A percentile compares a stretch with the other conserved stretches of the same genome.
Conservation (phyloP, 257 asterid genomes). For the Solanum chiquidenum region DNA sequence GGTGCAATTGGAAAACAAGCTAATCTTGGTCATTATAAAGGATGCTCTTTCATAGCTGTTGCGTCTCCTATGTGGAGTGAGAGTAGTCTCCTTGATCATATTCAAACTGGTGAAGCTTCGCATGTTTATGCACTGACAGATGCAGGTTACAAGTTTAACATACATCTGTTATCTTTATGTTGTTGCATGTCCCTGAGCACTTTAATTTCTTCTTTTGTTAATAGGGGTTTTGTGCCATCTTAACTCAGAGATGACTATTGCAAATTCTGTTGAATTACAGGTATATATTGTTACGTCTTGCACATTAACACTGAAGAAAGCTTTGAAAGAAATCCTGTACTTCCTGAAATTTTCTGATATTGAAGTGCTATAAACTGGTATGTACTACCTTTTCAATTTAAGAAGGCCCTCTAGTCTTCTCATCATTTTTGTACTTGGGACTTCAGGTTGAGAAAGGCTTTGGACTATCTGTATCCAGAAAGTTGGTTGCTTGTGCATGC, state of each 20-base stretch:
- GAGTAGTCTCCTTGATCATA: constrained; percentile 4
- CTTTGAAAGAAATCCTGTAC: not conserved
- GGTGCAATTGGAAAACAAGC: constrained; percentile 24
- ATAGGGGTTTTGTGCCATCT: constrained; percentile 56
- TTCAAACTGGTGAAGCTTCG: constrained; percentile 23
- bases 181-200: not conserved
- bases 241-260: constrained; percentile 27
- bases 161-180: not conserved
- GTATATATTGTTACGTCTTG: constrained; percentile 9
- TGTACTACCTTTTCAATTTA: not conserved
- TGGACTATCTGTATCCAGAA: constrained; percentile 45
- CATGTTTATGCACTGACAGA: constrained; percentile 53
- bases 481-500: constrained; percentile 70
- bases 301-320: not conserved
- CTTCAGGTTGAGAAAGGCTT: constrained; percentile 60
- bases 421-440: not conserved
- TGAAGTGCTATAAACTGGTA: not conserved
- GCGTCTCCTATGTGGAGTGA: constrained; percentile 17
- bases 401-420: not conserved
- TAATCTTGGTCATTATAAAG: constrained; percentile 34
- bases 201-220: not conserved
- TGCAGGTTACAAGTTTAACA: constrained; percentile 23
- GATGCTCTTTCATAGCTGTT: constrained; percentile 45
- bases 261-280: constrained; percentile 48
- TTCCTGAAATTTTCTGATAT: not conserved